Evolutionary conservation across 2,329 filamentous ascomycete genomes (phyloP).

Genomic region (Pseudophaeomoniella oleicola): DNA sequence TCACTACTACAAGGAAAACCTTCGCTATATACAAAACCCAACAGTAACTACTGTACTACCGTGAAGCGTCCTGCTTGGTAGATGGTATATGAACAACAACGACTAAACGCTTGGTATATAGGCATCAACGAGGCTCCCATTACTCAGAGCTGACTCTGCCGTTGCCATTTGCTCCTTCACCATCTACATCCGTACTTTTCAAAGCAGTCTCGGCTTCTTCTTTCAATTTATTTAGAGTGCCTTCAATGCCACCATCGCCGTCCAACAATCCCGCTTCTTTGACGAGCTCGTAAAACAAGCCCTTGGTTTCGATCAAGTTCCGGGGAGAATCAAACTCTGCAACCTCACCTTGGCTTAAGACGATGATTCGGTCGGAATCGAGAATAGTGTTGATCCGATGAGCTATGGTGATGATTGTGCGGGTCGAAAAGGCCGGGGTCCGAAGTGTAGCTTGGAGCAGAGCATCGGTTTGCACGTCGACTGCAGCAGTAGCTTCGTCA

Average conservation of each 20-base stretch:
- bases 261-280: slow-evolving; percentile 68
- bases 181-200: no score
- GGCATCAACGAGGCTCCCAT: no score
- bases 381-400: slow-evolving; percentile 98
- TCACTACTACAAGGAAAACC: no score
- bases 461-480: slow-evolving; percentile 54
- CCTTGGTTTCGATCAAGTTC: slow-evolving; percentile 58
- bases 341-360: slow-evolving; percentile 79
- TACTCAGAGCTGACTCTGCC: no score
- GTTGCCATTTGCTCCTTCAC: no score
- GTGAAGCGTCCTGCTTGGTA: no score
- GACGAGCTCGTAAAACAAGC: slow-evolving; percentile 78
- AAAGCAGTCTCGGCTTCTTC: not conserved
- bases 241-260: slow-evolving; percentile 4
- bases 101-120: no score
- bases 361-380: slow-evolving; percentile 74
- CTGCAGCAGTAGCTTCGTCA: slow-evolving; percentile 85
- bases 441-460: slow-evolving; percentile 50
- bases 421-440: slow-evolving; percentile 62
- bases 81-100: no score
- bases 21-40: no score
- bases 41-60: no score
- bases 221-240: not conserved
- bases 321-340: slow-evolving; percentile 83
- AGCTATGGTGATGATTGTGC: slow-evolving; percentile 95